Percentiles rank a stretch among this genome's conserved stretches.
phyloP scores from a whole-genome alignment of 257 asterid genomes.

The Knoxia roxburghii region DNA sequence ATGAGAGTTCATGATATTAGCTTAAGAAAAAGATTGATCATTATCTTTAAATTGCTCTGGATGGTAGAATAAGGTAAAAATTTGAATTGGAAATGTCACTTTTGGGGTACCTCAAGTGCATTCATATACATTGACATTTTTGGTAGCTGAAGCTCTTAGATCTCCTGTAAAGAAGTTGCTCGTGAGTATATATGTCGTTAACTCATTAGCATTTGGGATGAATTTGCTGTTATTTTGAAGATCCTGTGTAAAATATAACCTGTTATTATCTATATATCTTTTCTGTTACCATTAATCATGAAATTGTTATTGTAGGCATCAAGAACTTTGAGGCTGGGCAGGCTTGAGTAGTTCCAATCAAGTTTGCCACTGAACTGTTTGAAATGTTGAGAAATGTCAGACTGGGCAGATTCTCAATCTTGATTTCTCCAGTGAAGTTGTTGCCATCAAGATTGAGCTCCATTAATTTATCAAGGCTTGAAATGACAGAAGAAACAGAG shows the following conservation, averaged over 20 bases:
- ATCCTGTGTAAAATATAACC: no score
- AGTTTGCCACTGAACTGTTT: slow-evolving; percentile 55
- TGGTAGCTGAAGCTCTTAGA: not conserved
- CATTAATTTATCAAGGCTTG: no score
- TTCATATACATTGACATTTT: not conserved
- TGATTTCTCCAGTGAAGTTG: no score
- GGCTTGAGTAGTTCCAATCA: slow-evolving; percentile 41
- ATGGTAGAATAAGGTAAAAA: no score
- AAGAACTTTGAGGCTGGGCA: slow-evolving; percentile 42
- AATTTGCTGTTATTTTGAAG: no score
- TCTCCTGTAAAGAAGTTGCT: not conserved
- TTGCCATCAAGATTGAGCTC: no score
- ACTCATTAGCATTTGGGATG: no score
- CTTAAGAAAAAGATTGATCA: not conserved
- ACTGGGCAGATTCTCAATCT: no score
- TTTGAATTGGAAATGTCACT: no score
- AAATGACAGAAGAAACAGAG: no score
- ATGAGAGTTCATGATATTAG: not conserved
- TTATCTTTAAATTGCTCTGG: no score
- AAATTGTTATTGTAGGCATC: no score
- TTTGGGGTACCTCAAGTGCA: not conserved
- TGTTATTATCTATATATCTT: not conserved
- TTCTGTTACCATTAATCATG: not conserved
- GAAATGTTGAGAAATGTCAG: slow-evolving; percentile 78
- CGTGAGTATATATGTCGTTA: not conserved